A percentile compares a stretch with the other conserved stretches of the same genome.
These are phyloP conservation scores for Sambucus nigra DNA, from an alignment of 129 eudicot genomes.

Conservation along the genomic window DNA sequence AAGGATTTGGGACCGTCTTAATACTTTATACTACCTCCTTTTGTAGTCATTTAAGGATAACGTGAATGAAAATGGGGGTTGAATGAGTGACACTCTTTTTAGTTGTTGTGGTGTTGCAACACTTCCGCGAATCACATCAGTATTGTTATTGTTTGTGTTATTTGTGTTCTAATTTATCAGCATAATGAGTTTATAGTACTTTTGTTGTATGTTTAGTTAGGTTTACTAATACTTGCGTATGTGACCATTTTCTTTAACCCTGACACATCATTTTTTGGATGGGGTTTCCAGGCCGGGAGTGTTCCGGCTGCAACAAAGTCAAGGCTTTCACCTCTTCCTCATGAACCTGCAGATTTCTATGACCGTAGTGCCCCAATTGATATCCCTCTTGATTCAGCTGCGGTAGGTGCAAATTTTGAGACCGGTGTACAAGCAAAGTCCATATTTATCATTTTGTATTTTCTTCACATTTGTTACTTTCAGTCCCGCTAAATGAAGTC, in stretches of 20 bases:
- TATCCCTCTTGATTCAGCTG: constrained; percentile 68
- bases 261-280: neutral
- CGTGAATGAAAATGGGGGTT: too few species aligned
- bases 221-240: neutral
- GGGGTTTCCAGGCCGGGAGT: constrained; percentile 36
- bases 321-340: constrained; percentile 84
- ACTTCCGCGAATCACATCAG: too few species aligned
- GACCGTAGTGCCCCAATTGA: constrained; percentile 71
- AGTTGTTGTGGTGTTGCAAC: too few species aligned
- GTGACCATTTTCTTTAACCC: neutral
- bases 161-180: too few species aligned
- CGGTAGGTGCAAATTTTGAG: constrained; percentile 28
- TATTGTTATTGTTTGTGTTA: too few species aligned
- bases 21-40: too few species aligned
- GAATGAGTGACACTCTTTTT: too few species aligned
- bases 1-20: too few species aligned
- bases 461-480: neutral
- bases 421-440: neutral
- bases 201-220: constrained; percentile 1
- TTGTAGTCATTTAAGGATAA: too few species aligned
- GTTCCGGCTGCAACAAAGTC: constrained; percentile 75
- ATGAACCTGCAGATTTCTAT: constrained; percentile 88
- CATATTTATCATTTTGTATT: neutral
- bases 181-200: too few species aligned
- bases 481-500: constrained; percentile 1